Evolutionary conservation across 2,329 filamentous ascomycete species (phyloP).

Genomic region (Dendryphion nanum): DNA sequence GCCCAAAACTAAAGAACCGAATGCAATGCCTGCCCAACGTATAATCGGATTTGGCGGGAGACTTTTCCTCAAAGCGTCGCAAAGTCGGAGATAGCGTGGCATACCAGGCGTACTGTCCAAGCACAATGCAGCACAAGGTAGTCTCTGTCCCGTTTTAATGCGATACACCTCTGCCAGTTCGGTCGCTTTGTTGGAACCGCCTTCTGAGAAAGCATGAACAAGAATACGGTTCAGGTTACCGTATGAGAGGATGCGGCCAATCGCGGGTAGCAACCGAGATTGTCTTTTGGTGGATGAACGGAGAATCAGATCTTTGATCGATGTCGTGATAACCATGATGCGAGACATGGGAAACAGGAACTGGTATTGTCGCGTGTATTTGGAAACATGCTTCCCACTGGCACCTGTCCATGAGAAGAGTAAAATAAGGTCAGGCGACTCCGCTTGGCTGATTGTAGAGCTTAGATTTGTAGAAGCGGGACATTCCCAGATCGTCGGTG

Average conservation of each 20-base stretch:
- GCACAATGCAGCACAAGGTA: conserved; percentile 19
- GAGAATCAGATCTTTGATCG: not conserved
- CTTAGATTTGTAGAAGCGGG: conserved; percentile 1
- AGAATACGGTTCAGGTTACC: conserved; percentile 5
- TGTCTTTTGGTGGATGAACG: conserved; percentile 17
- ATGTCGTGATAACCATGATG: conserved; percentile 26
- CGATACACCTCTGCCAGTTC: conserved; percentile 22
- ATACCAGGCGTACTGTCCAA: conserved; percentile 30
- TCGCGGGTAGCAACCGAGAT: conserved; percentile 15
- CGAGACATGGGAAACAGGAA: conserved; percentile 18
- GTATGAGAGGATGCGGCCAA: conserved; percentile 14
- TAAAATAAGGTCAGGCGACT: conserved; percentile 19
- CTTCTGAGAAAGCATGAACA: conserved; percentile 29
- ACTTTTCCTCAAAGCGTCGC: conserved; percentile 19
- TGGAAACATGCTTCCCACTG: conserved; percentile 19
- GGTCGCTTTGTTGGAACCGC: conserved; percentile 26
- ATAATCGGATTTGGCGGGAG: conserved; percentile 19
- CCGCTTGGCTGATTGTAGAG: not conserved
- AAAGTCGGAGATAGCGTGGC: conserved; percentile 20
- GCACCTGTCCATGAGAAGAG: conserved; percentile 31
- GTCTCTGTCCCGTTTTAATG: conserved; percentile 9
- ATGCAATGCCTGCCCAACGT: conserved; percentile 11
- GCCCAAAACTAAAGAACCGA: conserved; percentile 14
- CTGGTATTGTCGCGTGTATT: conserved; percentile 24
- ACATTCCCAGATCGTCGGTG: conserved; percentile 16